Evolutionary conservation across 257 asterid species (phyloP).

Genomic region (Nicotiana obtusifolia): DNA sequence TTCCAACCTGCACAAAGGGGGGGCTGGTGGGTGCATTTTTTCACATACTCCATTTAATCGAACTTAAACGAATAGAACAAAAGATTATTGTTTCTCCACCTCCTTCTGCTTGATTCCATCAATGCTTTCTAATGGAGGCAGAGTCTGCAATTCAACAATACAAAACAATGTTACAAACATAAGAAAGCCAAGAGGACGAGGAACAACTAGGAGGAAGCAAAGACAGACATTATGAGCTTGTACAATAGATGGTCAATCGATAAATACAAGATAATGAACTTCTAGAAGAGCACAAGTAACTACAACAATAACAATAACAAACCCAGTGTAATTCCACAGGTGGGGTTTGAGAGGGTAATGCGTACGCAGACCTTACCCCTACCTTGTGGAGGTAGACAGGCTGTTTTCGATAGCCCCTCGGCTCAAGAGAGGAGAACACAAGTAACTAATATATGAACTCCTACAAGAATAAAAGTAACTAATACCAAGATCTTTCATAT

Average conservation of each 20-base stretch:
- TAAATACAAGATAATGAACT: background rate
- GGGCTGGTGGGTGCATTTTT: background rate
- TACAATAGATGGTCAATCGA: background rate
- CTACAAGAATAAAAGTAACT: background rate
- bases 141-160: conserved; percentile 25
- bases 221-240: background rate
- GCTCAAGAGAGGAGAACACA: too few species aligned
- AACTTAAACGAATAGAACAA: background rate
- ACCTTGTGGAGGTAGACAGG: too few species aligned
- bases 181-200: background rate
- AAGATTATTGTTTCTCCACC: conserved; percentile 18
- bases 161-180: background rate
- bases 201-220: background rate
- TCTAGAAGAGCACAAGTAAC: too few species aligned
- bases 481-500: background rate
- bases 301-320: too few species aligned
- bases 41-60: background rate
- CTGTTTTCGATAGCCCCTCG: too few species aligned
- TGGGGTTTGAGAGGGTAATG: too few species aligned
- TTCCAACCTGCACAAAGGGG: background rate
- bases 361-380: too few species aligned
- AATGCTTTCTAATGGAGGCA: conserved; percentile 25
- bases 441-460: background rate
- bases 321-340: too few species aligned
- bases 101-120: conserved; percentile 22